Conservation (phyloP, 164 flowering plant species). For the Vitis vinifera region ASM3070453v1 NC_081809.1:504501-505000, state of each 20-base stretch:
- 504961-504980: conserved; percentile 88
- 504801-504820: conserved; percentile 27
- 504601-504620: conserved; percentile 42
- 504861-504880: conserved; percentile 43
- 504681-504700: conserved; percentile 50
- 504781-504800: conserved; percentile 20
- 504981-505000: conserved; percentile 79
- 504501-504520: conserved; percentile 53
- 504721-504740: conserved; percentile 56
- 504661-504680: conserved; percentile 80
- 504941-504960: conserved; percentile 69
- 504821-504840: conserved; percentile 32
- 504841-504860: conserved; percentile 25
- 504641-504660: conserved; percentile 81
- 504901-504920: conserved; percentile 57
- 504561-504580: conserved; percentile 73
- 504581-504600: conserved; percentile 64
- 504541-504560: conserved; percentile 45
- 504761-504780: conserved; percentile 30
- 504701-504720: conserved; percentile 25
- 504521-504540: conserved; percentile 27
- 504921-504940: conserved; percentile 98
- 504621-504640: conserved; percentile 46
- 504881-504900: conserved; percentile 32
- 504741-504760: conserved; percentile 49